phyloP scores from a whole-genome alignment of 345 rosid species.

The Noccaea caerulescens region DNA sequence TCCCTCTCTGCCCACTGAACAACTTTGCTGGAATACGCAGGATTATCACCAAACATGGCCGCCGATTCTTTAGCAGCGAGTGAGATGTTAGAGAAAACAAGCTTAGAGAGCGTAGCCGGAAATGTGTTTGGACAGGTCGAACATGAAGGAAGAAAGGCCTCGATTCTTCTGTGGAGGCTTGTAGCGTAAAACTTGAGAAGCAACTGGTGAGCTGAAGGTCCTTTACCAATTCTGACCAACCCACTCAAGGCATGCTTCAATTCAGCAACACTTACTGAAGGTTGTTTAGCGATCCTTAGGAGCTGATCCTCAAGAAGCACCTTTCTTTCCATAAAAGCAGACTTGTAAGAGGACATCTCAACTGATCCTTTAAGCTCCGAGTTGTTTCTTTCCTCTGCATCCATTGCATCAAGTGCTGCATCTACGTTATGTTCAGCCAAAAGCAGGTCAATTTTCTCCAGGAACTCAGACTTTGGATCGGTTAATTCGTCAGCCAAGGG shows the following conservation, averaged over 20 bases:
- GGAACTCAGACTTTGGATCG: conserved; percentile 47
- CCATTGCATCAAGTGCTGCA: conserved; percentile 71
- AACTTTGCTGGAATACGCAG: conserved; percentile 75
- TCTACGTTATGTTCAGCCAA: conserved; percentile 86
- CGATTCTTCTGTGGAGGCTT: conserved; percentile 67
- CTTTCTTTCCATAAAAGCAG: conserved; percentile 67
- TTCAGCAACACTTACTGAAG: conserved; percentile 55
- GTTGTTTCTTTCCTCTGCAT: conserved; percentile 68
- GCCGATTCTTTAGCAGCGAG: conserved; percentile 71
- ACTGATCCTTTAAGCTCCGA: conserved; percentile 62
- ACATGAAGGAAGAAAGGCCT: conserved; percentile 72
- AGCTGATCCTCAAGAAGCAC: conserved; percentile 73
- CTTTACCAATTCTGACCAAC: conserved; percentile 82
- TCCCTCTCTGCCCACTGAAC: conserved; percentile 98
- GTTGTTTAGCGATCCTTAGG: conserved; percentile 67
- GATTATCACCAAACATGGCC: conserved; percentile 81
- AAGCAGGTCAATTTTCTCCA: conserved; percentile 77
- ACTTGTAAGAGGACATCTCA: conserved; percentile 59
- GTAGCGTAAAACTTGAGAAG: conserved; percentile 61
- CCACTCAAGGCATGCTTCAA: conserved; percentile 63
- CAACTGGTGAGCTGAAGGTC: conserved; percentile 78
- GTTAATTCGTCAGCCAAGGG: conserved; percentile 44
- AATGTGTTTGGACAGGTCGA: conserved; percentile 72
- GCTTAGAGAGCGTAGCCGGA: conserved; percentile 76
- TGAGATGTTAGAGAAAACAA: conserved; percentile 77